Conservation (phyloP, 495 filamentous ascomycete species). For the Xylaria scruposa region DNA sequence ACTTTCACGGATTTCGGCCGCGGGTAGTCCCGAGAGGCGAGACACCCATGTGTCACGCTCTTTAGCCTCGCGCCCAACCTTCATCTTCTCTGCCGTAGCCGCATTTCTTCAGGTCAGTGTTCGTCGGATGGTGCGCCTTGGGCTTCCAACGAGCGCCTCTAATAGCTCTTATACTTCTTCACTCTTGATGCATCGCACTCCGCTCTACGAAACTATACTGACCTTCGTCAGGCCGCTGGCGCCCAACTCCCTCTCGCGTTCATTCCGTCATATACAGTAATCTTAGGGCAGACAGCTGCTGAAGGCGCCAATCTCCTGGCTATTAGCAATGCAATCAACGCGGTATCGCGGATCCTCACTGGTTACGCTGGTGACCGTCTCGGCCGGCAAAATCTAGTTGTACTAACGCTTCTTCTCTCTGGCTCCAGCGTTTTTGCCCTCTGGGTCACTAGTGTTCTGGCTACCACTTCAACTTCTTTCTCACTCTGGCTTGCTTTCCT, state of each 20-base stretch:
- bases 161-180: background rate
- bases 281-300: conserved; percentile 47
- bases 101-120: conserved; percentile 50
- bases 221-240: conserved; percentile 42
- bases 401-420: conserved; percentile 56
- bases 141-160: background rate
- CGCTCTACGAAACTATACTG: background rate
- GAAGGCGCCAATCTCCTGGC: conserved; percentile 59
- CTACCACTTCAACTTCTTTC: conserved; percentile 25
- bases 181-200: background rate
- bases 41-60: conserved; percentile 51
- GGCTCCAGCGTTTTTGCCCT: conserved; percentile 56
- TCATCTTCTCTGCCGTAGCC: conserved; percentile 51
- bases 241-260: conserved; percentile 54
- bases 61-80: conserved; percentile 47
- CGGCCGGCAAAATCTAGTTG: conserved; percentile 61
- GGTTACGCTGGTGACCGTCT: conserved; percentile 57
- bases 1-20: conserved; percentile 34
- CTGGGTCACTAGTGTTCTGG: conserved; percentile 52
- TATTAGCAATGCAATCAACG: conserved; percentile 62
- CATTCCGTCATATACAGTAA: conserved; percentile 53
- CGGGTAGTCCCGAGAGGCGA: conserved; percentile 32
- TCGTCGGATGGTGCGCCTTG: background rate
- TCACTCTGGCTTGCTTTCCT: conserved; percentile 60
- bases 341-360: conserved; percentile 55